These are phyloP conservation scores for Tolypocladium amazonense DNA, from an alignment of 2,329 filamentous ascomycete genomes.

Conservation along the genomic window DNA sequence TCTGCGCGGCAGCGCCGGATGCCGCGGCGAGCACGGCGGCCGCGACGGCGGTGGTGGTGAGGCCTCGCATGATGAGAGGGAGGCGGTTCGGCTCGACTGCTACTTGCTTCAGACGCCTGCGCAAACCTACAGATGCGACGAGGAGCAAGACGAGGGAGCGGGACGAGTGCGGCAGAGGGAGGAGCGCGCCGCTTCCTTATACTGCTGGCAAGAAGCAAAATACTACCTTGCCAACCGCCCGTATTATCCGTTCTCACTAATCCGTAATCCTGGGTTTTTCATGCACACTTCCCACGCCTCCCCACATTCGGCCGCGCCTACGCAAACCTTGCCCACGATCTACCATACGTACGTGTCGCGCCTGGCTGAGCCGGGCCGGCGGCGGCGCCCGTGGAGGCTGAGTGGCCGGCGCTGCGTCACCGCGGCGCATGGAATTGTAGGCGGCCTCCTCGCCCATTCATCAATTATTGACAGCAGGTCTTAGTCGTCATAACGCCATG, in stretches of 20 bases:
- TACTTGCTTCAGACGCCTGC: neutral
- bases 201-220: neutral
- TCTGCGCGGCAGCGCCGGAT: constrained; percentile 11
- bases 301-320: neutral
- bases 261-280: neutral
- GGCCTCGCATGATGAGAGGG: neutral
- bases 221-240: neutral
- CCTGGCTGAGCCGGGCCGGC: neutral
- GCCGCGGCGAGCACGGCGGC: constrained; percentile 10
- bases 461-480: neutral
- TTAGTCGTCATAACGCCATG: neutral
- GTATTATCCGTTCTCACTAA: neutral
- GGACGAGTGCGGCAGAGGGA: neutral
- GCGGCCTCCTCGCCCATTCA: neutral
- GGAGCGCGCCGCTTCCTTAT: neutral
- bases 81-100: neutral
- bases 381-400: neutral
- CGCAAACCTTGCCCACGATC: neutral
- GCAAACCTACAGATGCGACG: neutral
- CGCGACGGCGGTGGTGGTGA: neutral
- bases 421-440: neutral
- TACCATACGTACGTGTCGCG: neutral
- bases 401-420: neutral
- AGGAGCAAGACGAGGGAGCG: neutral
- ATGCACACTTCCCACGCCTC: neutral